A percentile compares a stretch with the other conserved stretches of the same genome.
Evolutionary conservation across 2,329 filamentous ascomycete species (phyloP).

Genomic region (Fusarium stilboides): DNA sequence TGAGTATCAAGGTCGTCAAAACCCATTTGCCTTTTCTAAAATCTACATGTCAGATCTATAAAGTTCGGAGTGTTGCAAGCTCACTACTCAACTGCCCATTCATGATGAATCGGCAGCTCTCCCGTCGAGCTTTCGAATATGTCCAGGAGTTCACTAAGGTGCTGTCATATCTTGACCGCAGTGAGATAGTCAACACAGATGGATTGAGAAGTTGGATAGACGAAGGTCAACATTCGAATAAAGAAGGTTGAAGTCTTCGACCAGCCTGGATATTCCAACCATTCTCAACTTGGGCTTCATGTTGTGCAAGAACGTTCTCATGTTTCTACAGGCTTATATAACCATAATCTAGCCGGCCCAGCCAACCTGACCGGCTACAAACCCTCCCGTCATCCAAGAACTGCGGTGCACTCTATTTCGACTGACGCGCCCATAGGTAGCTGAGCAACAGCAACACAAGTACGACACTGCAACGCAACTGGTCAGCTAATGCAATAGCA

Average conservation of each 20-base stretch:
- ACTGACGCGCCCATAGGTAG: too few relatives aligned
- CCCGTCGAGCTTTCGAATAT: not conserved
- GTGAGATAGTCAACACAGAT: slow-evolving; percentile 10
- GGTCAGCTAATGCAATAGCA: too few relatives aligned
- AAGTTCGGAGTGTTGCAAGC: slow-evolving; percentile 6
- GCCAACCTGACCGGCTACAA: too few relatives aligned
- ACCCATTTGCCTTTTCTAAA: accelerated
- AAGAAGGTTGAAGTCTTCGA: not conserved
- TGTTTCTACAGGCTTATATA: too few relatives aligned
- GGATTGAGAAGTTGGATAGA: slow-evolving; percentile 13
- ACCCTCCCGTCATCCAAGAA: too few relatives aligned
- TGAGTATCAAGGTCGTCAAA: not conserved
- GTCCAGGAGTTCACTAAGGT: slow-evolving; percentile 11
- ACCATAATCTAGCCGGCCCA: too few relatives aligned
- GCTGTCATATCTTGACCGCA: slow-evolving; percentile 8
- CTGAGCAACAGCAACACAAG: too few relatives aligned
- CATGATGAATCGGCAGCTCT: not conserved
- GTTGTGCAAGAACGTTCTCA: too few relatives aligned
- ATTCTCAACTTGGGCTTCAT: too few relatives aligned
- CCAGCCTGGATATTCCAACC: too few relatives aligned
- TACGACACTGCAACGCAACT: too few relatives aligned
- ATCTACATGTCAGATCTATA: not conserved
- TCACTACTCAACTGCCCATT: slow-evolving; percentile 1
- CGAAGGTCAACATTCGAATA: not conserved
- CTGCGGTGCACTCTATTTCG: too few relatives aligned